Percentiles rank a stretch among this genome's conserved stretches.
Evolutionary conservation across 768 basidiomycete genomes (phyloP).

Genomic region (Brasilioporus rufonigricans): DNA sequence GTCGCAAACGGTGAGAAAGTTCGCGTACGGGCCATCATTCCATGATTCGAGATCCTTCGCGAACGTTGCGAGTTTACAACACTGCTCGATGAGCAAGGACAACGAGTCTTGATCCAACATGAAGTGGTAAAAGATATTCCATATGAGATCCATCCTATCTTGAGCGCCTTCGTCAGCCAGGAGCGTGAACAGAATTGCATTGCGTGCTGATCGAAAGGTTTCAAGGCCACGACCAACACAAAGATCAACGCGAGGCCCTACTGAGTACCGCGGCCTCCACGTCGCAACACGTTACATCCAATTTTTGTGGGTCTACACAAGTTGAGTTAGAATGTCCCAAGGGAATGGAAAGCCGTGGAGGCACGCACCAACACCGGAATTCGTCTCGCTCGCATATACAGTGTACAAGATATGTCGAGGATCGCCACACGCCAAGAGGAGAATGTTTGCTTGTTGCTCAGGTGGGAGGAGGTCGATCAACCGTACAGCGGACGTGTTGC

Average conservation of each 20-base stretch:
- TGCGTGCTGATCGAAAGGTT: conserved; percentile 23
- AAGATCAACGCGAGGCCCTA: conserved; percentile 4
- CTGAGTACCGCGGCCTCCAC: conserved; percentile 30
- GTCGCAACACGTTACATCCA: conserved; percentile 32
- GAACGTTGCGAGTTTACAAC: conserved; percentile 21
- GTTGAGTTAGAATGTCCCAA: neutral
- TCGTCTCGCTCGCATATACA: conserved; percentile 24
- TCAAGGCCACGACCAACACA: neutral
- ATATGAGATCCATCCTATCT: conserved; percentile 18
- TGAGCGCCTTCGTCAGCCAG: conserved; percentile 21
- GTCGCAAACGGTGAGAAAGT: no score
- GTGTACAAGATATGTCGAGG: conserved; percentile 54
- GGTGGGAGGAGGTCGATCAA: conserved; percentile 47
- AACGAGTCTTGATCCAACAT: conserved; percentile 23
- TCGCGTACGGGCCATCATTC: no score
- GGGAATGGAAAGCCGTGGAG: neutral
- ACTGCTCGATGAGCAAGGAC: conserved; percentile 27
- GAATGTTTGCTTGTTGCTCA: conserved; percentile 45
- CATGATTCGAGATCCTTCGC: no score
- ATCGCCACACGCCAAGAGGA: conserved; percentile 59
- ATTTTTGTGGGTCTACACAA: conserved; percentile 19
- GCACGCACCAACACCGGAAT: conserved; percentile 8
- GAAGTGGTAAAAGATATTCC: conserved; percentile 34
- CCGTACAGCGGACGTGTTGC: conserved; percentile 55
- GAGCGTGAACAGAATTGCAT: conserved; percentile 27